Conservation (phyloP, 148 eudicot species). For the Cornus kousa region DNA sequence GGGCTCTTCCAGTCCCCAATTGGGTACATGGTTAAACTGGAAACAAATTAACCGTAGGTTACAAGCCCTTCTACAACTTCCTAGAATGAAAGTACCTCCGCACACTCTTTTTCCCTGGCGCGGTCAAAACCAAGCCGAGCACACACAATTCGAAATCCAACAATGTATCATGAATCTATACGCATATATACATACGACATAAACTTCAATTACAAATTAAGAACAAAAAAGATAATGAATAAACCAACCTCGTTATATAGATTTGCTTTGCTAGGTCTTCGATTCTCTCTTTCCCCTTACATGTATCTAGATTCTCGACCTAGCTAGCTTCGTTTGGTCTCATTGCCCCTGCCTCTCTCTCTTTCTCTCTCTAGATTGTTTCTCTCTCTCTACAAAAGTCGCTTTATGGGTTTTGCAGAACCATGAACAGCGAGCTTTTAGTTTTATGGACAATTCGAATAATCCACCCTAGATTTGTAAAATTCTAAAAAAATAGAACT, state of each 20-base stretch:
- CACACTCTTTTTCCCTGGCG: neutral
- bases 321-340: no score
- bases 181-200: neutral
- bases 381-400: conserved; percentile 5
- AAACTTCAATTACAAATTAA: neutral
- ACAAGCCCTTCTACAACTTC: no score
- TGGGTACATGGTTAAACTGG: no score
- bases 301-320: neutral
- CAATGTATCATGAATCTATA: neutral
- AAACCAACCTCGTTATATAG: conserved; percentile 12
- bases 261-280: neutral
- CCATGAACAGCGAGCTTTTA: neutral
- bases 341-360: neutral
- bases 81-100: neutral
- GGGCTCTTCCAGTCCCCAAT: no score
- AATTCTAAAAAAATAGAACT: neutral
- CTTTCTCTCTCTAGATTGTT: neutral
- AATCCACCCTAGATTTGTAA: neutral
- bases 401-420: conserved; percentile 7
- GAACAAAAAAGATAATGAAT: neutral
- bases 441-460: neutral
- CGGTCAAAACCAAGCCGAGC: neutral
- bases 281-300: neutral
- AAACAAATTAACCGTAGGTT: no score
- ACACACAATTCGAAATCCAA: neutral